Evolutionary conservation across 148 eudicot species (phyloP), one percentile per base, ranked within the genome.

Genomic region (Heliamphora exappendiculata): DNA sequence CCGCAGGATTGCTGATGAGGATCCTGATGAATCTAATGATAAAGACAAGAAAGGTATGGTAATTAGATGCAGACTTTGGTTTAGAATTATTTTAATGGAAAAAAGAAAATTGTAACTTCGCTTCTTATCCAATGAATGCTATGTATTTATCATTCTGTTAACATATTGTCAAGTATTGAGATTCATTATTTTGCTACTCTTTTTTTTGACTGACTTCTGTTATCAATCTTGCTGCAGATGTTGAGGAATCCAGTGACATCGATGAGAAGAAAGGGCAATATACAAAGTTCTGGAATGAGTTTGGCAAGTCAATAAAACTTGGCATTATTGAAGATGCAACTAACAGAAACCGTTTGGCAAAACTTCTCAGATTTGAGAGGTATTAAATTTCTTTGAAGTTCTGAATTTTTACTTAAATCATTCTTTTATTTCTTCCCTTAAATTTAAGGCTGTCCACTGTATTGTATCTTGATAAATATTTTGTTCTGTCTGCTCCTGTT

Each of bases 281-380:
- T 72, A 74, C 94, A 1, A 95, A 85, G 86, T 95, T 95, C 88
- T 95, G 97, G 98, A 94, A 95, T 82, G 98, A 95, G 81, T 95
- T 92, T 86, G 98, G 98, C 75, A 95, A 95, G 86, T 92, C 98
- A 50, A 87, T 95, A 60, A 95, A 95, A 82, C 98, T 95, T 78
- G 98, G 98, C 59, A 92, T 95, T 24, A 88, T 95, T 68, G 98
- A 95, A 86, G 98, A 95, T 86, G 97, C 98, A 24, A 81, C 97
- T 16, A 95, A 95, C 91, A 91, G 97, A 76, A 95, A 95, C 81
- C 97, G 98, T 54, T 82, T 95, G 81, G 92, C 98, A 13, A 95
- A 95, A 87, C 95, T 95, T 78, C 89, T 95, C 34, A 86, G 98
- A 84, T 85, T 95, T 76, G 98, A 95, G 81, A 92, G 89, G 98